phyloP scores from a whole-genome alignment of 441 rosid species.

The Brassica balearica region DNA sequence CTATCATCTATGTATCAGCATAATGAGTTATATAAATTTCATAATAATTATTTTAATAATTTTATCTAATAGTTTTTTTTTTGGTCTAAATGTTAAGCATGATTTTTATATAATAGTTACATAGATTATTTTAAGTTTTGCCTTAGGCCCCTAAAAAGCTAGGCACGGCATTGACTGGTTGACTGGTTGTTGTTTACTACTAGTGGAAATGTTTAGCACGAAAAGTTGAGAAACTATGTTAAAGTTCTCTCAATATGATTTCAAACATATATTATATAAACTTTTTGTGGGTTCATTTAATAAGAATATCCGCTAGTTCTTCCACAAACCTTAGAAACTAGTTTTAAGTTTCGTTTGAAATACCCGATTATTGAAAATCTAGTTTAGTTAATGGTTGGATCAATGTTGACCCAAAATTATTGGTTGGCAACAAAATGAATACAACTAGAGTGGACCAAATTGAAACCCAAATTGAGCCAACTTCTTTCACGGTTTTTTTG shows the following conservation, averaged over 20 bases:
- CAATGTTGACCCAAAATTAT: not conserved
- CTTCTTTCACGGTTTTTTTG: not conserved
- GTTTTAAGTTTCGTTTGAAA: not conserved
- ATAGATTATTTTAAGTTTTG: no score
- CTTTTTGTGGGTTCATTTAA: not conserved
- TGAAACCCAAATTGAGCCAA: not conserved
- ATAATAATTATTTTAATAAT: no score
- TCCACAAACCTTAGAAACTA: not conserved
- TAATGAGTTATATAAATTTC: no score
- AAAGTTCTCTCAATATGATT: not conserved
- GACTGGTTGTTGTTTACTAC: not conserved
- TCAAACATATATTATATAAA: not conserved
- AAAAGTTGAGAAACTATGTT: not conserved
- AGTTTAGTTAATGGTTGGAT: not conserved
- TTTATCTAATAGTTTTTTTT: no score
- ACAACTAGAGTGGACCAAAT: not conserved
- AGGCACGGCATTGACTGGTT: not conserved
- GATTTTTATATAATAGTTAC: no score
- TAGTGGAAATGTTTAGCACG: not conserved
- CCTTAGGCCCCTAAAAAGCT: no score
- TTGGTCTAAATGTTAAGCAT: no score
- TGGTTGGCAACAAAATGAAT: not conserved
- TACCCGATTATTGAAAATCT: not conserved
- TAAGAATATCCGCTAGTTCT: not conserved
- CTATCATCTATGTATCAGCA: no score